Evolutionary conservation across 2,329 filamentous ascomycete genomes (phyloP).

Genomic region (Calonectria pseudoreteaudii): DNA sequence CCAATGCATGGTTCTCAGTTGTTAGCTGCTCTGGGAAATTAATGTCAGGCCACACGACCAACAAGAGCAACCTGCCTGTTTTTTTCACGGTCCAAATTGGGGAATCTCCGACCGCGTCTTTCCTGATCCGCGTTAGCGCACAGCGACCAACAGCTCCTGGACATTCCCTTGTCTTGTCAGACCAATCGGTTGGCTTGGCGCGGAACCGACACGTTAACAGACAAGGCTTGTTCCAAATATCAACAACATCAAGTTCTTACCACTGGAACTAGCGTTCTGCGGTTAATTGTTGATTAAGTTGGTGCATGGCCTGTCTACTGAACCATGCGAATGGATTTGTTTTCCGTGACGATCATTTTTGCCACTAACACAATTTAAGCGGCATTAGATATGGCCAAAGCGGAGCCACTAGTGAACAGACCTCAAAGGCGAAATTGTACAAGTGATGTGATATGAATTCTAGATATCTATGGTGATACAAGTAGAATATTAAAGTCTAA

Average conservation of each 20-base stretch:
- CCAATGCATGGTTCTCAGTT: background rate
- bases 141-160: background rate
- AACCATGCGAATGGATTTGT: background rate
- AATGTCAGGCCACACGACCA: background rate
- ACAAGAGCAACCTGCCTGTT: background rate
- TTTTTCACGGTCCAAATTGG: background rate
- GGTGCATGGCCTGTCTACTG: background rate
- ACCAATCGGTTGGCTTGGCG: background rate
- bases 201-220: background rate
- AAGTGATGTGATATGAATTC: background rate
- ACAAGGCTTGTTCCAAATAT: background rate
- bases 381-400: background rate
- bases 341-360: background rate
- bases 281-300: background rate
- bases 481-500: background rate
- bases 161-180: background rate
- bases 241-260: background rate
- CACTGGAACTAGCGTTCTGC: background rate
- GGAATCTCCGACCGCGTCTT: background rate
- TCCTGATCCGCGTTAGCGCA: background rate
- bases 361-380: background rate
- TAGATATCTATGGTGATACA: background rate
- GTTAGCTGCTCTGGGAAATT: background rate
- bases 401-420: background rate
- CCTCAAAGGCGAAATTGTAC: background rate